Percentiles rank a stretch among this genome's conserved stretches.
These are phyloP conservation scores for Pseudoscleropodium purum DNA, from an alignment of 225 moss, liverwort and hornwort species.

Conservation along the genomic window DNA sequence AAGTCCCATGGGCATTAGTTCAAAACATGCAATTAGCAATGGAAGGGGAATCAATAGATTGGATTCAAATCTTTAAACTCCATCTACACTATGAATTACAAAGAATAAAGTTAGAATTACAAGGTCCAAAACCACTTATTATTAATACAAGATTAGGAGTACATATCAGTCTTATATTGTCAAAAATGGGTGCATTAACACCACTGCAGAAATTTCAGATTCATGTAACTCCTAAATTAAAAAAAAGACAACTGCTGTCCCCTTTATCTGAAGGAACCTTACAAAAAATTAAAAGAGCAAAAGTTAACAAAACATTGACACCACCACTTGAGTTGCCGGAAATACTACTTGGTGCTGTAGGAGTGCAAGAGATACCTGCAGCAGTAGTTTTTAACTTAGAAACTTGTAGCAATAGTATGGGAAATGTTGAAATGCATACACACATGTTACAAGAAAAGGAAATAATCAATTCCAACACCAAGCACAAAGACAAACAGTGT, in stretches of 20 bases:
- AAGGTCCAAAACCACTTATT: not conserved
- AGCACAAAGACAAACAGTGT: no score
- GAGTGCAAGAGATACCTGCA: no score
- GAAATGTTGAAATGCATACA: no score
- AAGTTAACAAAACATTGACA: no score
- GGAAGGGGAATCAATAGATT: not conserved
- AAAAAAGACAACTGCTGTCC: not conserved
- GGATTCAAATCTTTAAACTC: not conserved
- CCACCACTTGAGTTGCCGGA: rapidly evolving
- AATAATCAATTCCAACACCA: no score
- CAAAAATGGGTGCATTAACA: not conserved
- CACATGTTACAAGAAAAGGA: no score
- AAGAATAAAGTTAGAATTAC: not conserved
- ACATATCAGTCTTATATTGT: not conserved
- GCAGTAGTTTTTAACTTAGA: no score
- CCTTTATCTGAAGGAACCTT: no score
- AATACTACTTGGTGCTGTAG: no score
- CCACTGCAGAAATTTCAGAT: not conserved
- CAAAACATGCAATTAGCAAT: not conserved
- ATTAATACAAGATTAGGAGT: not conserved
- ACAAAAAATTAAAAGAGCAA: no score
- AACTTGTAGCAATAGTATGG: no score
- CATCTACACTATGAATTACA: not conserved
- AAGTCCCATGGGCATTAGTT: not conserved
- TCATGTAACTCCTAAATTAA: rapidly evolving